Evolutionary conservation across 2,329 filamentous ascomycete genomes (phyloP), one percentile per base, ranked within the genome.

Genomic region (Drechslerella dactyloides): DNA sequence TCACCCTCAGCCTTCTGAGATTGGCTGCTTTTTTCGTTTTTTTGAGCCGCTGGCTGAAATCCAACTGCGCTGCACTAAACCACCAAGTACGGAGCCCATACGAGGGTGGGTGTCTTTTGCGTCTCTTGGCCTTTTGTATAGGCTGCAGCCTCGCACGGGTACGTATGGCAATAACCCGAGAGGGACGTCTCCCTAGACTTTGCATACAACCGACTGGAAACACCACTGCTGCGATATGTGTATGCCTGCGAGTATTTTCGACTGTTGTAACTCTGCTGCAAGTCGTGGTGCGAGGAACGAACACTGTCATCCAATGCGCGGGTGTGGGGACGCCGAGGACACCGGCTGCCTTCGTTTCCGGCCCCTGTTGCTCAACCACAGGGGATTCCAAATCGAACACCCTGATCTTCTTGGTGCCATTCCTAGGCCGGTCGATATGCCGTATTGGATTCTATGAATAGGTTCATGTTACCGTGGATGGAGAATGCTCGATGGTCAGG

Each of bases 31-130:
- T n/a, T 48, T 48, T 48, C 19, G 15, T 13, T 11, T 42, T 69
- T 69, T 69, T 69, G 65, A 69, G 65, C 65, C 65, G 58, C 65
- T 58, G 58, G 65, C 65, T 69, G 65, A 61, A 62, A 52, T 50
- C 57, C 48, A 42, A 61, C 54, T n/a, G 17, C 33, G 35, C 53
- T 68, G 63, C 35, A 61, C 60, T 52, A 56, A n/a, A 61, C 40
- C 57, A 60, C 50, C 23, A 50, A 27, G 33, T 11, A 17, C 42
- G 42, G 55, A 19, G 42, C 46, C 17, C 42, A 21, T 40, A 13
- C 27, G 27, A 42, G 37, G 11, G 37, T 42, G n/a, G 13, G 13
- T 42, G 11, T 33, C 13, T 33, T 37, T 40, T 63, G 65, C 53
- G 37, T 44, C 37, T 58, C 54, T 59, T 37, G 35, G 40, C 44